Evolutionary conservation across 768 basidiomycete genomes (phyloP), one percentile per base, ranked within the genome.

Genomic region (Amanita jacksonii): DNA sequence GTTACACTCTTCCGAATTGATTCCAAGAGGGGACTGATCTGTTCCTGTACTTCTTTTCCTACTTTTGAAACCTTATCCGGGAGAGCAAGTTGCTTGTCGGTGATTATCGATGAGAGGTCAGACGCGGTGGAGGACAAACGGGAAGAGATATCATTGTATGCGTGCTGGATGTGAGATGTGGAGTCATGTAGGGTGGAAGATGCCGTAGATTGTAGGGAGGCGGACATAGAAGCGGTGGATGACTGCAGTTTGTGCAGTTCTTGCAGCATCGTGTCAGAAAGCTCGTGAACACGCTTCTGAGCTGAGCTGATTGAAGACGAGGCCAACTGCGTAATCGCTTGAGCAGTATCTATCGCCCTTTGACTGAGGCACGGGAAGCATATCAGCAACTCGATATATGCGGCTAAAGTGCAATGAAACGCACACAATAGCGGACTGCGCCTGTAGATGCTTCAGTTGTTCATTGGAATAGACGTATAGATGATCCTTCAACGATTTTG

Each of bases 171-270:
- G 15, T 65, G 64, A 4, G 66, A 52, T 9, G 65, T 57, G 1
- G 65, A 63, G 39, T 54, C 58, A n/a, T 64, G 55, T 10, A 68
- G 45, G 13, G 61, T 57, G 22, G 48, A 39, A 8, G 50, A 46
- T 24, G 56, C 53, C 15, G 58, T 50, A 25, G 59, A 47, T 45
- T 67, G 64, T 37, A 73, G 58, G 24, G 69, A 67, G 0, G 71
- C 52, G 18, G 73, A 67, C 43, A 79, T 62, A 12, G 71, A 60
- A 10, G 71, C 56, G 22, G 79, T 76, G 9, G 80, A 76, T 7
- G 71, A 54, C 56, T 84, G 74, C 36, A 88, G 65, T 50, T 75
- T 80, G 51, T 78, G 72, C 38, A 89, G 69, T 51, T 87, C 81
- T 20, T 54, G 38, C 38, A 85, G 61, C 78, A 88, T 79, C 42